Base-by-base conservation (phyloP, 495 filamentous ascomycete genomes). In the Aspergillus kassunensis region DNA sequence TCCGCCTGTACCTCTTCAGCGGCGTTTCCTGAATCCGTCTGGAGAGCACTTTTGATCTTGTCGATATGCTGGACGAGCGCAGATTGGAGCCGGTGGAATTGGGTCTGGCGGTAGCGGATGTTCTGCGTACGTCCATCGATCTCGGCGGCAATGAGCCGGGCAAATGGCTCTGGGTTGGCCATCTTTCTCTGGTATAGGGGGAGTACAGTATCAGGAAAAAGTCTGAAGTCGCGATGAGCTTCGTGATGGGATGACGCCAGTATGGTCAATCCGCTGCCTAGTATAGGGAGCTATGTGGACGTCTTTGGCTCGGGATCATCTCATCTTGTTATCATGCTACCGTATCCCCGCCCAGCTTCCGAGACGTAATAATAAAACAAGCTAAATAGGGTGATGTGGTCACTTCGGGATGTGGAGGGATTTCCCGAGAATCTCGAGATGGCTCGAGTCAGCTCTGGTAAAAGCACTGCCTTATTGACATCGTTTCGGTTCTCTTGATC, bases 101-200 rank as follows among this genome's bases (percentile, higher is more conserved):
- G 74, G 13, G 58, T 34, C 55, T 77, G 76, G 6, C 77, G 69
- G 45, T 74, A 76, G 36, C 67, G 63, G 8, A 69, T 62, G 49
- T 77, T 79, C 35, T 71, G 62, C 6, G 63, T 61, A n/a, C 74
- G 73, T 21, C 72, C 76, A 52, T 78, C 75, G 10, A 77, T 67
- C 10, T 67, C 71, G 1, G 73, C 72, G 12, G 63, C 66, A n/a
- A 66, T 34, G 37, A 79, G 55, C 11, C 64, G 68, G 11, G 63
- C 57, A 21, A 76, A 67, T 44, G 64, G 46, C 13, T 53, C 50
- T 11, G 60, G 36, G 11, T 51, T 29, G 10, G 45, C 55, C 67
- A 71, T 71, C 45, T 50, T 57, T 16, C 35, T 35, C 36, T 27
- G 34, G 24, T 54, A 8, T 20, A 12, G 23, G 20, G 11, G 34